phyloP scores from a whole-genome alignment of 2,329 filamentous ascomycete genomes.

The Plenodomus tracheiphilus region DNA sequence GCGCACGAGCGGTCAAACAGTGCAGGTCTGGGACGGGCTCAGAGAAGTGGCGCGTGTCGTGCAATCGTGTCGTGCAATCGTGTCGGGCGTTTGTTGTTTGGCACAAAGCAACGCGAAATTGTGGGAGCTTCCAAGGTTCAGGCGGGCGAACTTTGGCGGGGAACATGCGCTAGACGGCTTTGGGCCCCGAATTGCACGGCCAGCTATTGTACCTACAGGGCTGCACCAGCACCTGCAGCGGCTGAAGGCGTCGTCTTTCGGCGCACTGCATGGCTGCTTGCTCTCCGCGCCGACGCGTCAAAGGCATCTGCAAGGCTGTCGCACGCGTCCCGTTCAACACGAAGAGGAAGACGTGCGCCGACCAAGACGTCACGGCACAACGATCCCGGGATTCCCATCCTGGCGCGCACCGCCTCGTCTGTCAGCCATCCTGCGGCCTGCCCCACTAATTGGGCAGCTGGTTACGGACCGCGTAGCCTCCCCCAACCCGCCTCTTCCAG shows the following conservation, averaged over 20 bases:
- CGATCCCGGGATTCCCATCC: conserved; percentile 25
- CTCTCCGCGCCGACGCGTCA: no score
- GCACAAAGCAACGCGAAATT: conserved; percentile 19
- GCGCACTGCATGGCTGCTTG: conserved; percentile 6
- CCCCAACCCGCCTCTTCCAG: conserved; percentile 15
- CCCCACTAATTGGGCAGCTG: conserved; percentile 35
- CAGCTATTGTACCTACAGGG: conserved; percentile 20
- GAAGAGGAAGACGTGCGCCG: no score
- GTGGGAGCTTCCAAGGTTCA: conserved; percentile 14
- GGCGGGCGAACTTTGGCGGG: conserved; percentile 27
- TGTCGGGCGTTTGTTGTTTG: conserved; percentile 10
- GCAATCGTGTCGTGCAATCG: no score
- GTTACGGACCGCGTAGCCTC: conserved; percentile 25
- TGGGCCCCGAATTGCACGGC: conserved; percentile 24
- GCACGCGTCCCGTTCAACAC: no score
- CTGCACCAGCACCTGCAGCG: conserved; percentile 9
- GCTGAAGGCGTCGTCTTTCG: conserved; percentile 11
- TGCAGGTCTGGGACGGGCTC: background rate
- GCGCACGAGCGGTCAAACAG: background rate
- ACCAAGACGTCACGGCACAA: conserved; percentile 15
- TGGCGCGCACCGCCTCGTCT: conserved; percentile 29
- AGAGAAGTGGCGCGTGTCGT: no score
- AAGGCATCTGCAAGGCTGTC: background rate
- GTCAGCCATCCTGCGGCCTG: conserved; percentile 21
- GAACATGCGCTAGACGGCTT: conserved; percentile 29